These are phyloP conservation scores for Discostella pseudostelligera DNA, from an alignment of 108 stramenopile genomes.

Conservation along the genomic window DNA sequence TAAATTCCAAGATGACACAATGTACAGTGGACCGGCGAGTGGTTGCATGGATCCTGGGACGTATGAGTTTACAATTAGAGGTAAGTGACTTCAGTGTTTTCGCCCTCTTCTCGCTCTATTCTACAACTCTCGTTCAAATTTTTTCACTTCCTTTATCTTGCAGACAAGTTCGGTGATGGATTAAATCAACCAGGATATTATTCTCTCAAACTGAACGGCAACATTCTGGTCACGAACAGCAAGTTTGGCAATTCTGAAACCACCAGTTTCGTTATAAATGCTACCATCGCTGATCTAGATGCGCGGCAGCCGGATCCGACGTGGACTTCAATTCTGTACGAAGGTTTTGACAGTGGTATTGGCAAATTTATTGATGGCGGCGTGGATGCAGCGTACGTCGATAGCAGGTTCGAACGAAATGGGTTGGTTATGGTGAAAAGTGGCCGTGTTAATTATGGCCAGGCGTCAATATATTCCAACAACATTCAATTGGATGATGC, in stretches of 20 bases:
- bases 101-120: background rate
- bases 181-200: constrained; percentile 20
- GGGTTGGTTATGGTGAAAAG: constrained; percentile 22
- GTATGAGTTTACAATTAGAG: constrained; percentile 17
- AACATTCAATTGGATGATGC: constrained; percentile 4
- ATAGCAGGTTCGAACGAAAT: constrained; percentile 9
- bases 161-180: constrained; percentile 25
- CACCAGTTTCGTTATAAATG: constrained; percentile 7
- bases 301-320: background rate
- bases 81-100: constrained; percentile 4
- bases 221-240: constrained; percentile 3
- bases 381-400: constrained; percentile 1
- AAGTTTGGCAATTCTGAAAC: constrained; percentile 15
- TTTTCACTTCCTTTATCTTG: background rate
- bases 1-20: constrained; percentile 1
- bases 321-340: constrained; percentile 15
- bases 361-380: constrained; percentile 19
- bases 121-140: background rate
- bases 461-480: constrained; percentile 1
- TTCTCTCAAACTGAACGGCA: constrained; percentile 13
- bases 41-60: constrained; percentile 10
- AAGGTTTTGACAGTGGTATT: constrained; percentile 18
- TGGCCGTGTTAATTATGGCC: background rate
- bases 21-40: constrained; percentile 8
- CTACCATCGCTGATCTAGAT: background rate